These are phyloP conservation scores for Cystobasidiaceae sp. DNA, from an alignment of 1,284 basidiomycete species.

Conservation along the genomic window DNA sequence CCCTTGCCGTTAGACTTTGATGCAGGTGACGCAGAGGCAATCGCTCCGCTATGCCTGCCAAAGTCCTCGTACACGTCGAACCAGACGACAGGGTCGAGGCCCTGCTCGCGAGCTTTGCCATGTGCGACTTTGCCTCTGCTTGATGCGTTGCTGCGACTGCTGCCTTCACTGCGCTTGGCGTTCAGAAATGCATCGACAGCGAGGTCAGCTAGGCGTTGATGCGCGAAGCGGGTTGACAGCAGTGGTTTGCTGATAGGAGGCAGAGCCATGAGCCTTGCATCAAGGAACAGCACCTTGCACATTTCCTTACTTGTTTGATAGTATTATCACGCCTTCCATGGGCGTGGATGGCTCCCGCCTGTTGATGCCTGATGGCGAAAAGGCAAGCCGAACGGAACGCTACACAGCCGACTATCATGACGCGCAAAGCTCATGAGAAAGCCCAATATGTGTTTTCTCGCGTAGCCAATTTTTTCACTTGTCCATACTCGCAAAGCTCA, in stretches of 20 bases:
- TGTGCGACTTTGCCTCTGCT: not conserved
- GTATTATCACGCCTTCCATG: conserved; percentile 27
- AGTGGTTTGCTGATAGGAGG: conserved; percentile 11
- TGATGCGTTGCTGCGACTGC: not conserved
- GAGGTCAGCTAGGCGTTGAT: conserved; percentile 10
- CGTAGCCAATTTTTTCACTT: not conserved
- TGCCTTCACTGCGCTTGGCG: not conserved
- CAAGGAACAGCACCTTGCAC: not conserved
- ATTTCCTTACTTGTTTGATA: conserved; percentile 15
- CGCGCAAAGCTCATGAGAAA: not conserved
- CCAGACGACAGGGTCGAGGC: conserved; percentile 18
- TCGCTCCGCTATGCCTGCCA: too few relatives aligned
- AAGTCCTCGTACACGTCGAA: conserved; percentile 22
- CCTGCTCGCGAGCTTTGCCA: not conserved
- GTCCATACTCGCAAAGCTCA: not conserved
- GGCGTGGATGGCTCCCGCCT: too few relatives aligned
- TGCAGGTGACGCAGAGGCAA: not conserved
- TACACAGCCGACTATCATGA: not conserved
- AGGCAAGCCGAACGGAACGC: not conserved
- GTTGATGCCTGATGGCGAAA: not conserved
- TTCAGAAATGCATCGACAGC: conserved; percentile 27
- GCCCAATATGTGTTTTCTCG: too few relatives aligned
- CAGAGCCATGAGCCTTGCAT: not conserved
- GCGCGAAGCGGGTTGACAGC: conserved; percentile 16
- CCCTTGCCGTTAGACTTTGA: not conserved